Evolutionary conservation across 176 grass and related monocot species (phyloP).

Genomic region (Thinopyrum elongatum): DNA sequence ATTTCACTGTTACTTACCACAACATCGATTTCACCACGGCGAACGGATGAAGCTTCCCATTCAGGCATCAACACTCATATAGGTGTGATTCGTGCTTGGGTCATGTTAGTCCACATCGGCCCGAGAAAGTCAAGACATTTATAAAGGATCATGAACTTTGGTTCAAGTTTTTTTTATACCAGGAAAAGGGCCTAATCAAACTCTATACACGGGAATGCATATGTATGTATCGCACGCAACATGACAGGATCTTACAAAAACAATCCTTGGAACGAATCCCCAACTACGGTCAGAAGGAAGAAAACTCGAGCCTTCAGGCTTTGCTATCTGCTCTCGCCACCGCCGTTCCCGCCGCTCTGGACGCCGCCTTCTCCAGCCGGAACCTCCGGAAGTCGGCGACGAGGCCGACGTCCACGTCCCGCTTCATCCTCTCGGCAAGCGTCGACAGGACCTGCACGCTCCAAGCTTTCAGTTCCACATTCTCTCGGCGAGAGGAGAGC

Average conservation of each 20-base stretch:
- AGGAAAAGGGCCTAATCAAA: background rate
- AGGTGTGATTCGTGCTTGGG: no score
- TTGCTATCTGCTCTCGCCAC: background rate
- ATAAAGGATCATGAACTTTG: no score
- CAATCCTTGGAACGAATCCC: background rate
- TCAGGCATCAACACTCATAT: no score
- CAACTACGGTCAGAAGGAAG: background rate
- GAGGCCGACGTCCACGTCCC: constrained; percentile 61
- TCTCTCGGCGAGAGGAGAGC: background rate
- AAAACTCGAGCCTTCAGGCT: background rate
- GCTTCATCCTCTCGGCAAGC: constrained; percentile 70
- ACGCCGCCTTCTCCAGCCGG: constrained; percentile 33
- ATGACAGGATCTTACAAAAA: background rate
- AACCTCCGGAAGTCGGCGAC: constrained; percentile 62
- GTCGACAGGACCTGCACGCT: constrained; percentile 49
- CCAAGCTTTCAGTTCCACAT: background rate
- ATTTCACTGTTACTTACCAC: no score
- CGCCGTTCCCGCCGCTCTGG: background rate
- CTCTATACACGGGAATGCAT: background rate
- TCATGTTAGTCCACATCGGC: no score
- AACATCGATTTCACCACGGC: no score
- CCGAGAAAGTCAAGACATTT: no score
- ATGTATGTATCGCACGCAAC: background rate
- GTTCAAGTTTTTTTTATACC: no score
- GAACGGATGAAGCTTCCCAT: no score